Conservation (phyloP, 139 green algal genomes). For the Volvox reticuliferus region DNA sequence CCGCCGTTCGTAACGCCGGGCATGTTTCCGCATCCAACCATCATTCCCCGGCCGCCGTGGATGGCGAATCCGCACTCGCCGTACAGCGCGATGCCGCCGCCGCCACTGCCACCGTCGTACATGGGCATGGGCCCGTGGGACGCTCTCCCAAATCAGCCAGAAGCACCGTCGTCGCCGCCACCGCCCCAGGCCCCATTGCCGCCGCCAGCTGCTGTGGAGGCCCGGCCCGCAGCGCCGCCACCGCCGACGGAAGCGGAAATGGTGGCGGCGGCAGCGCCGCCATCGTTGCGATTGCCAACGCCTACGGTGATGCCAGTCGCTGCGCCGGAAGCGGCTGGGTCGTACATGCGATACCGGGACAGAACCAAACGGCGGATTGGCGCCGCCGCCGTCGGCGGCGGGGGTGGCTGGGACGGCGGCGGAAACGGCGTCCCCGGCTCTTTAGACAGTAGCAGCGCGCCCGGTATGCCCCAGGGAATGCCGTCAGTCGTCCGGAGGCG, state of each 20-base stretch:
- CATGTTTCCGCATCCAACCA: background rate
- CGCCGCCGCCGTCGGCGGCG: background rate
- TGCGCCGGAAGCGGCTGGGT: background rate
- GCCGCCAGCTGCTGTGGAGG: background rate
- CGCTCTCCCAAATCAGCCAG: background rate
- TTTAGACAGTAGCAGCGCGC: background rate
- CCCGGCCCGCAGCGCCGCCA: background rate
- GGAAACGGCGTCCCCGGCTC: background rate
- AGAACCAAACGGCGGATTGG: background rate
- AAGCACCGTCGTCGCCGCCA: background rate
- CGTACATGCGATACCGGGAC: background rate
- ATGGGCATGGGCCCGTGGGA: background rate
- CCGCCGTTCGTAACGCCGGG: too few species aligned
- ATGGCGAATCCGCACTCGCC: background rate
- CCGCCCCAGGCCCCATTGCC: too few species aligned
- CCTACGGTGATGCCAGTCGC: too few species aligned
- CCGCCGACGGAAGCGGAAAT: background rate
- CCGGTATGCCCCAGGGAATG: too few species aligned
- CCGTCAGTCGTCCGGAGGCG: background rate
- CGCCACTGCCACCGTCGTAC: background rate
- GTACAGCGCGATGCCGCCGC: constrained; percentile 7
- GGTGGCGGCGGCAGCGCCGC: background rate
- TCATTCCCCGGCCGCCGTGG: background rate
- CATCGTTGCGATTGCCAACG: background rate
- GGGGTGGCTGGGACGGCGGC: background rate